phyloP scores from a whole-genome alignment of 495 filamentous ascomycete species.

The Penicillium argentinense region DNA sequence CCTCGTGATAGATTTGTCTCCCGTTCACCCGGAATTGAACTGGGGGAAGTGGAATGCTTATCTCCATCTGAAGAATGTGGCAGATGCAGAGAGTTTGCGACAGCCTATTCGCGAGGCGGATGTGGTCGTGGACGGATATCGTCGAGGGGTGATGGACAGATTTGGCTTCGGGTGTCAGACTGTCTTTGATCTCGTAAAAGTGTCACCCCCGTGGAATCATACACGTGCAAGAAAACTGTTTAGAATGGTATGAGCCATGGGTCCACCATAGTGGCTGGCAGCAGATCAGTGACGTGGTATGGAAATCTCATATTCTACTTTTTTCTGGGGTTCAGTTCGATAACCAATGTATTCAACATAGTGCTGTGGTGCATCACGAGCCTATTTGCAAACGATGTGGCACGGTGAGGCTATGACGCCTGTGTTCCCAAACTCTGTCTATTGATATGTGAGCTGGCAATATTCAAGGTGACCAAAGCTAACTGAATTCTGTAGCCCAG shows the following conservation, averaged over 20 bases:
- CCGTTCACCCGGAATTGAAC: slow-evolving; percentile 50
- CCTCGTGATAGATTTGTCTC: slow-evolving; percentile 47
- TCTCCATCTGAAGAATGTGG: slow-evolving; percentile 48
- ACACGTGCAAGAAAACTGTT: slow-evolving; percentile 56
- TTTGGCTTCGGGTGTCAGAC: slow-evolving; percentile 47
- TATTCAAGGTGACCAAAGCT: too few relatives aligned
- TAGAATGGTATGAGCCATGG: slow-evolving; percentile 57
- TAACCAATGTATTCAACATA: too few relatives aligned
- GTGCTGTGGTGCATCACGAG: slow-evolving; percentile 14
- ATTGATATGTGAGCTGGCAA: slow-evolving; percentile 7
- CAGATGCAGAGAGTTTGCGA: slow-evolving; percentile 38
- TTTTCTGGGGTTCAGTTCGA: too few relatives aligned
- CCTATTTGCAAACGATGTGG: slow-evolving; percentile 28
- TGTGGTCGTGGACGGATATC: slow-evolving; percentile 57
- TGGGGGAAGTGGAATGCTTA: slow-evolving; percentile 56
- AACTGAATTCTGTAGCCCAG: slow-evolving; percentile 15
- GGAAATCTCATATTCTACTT: not conserved
- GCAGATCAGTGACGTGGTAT: slow-evolving; percentile 51
- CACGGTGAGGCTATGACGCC: slow-evolving; percentile 21
- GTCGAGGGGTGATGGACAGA: slow-evolving; percentile 50
- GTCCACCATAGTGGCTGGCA: slow-evolving; percentile 53
- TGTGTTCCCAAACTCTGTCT: slow-evolving; percentile 21
- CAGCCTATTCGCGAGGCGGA: slow-evolving; percentile 51
- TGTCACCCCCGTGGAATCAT: slow-evolving; percentile 48
- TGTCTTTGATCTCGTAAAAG: slow-evolving; percentile 40